Evolutionary conservation across 2,329 filamentous ascomycete genomes (phyloP).

Genomic region (Nigrospora osmanthi): DNA sequence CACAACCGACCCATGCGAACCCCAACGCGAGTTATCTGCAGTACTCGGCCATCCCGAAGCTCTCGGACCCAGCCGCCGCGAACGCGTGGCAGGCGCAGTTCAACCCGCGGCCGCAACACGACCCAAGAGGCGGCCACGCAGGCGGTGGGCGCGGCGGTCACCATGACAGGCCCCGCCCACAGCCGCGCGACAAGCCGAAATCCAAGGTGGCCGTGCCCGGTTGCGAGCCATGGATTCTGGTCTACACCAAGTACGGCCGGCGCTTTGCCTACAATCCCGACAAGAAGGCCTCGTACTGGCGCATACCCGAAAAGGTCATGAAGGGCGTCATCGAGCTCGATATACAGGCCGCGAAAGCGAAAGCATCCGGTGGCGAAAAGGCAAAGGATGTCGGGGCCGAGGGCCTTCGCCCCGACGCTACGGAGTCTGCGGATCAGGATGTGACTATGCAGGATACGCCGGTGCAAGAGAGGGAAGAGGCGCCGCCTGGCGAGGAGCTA

Average conservation of each 20-base stretch:
- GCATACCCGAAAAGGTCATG: conserved; percentile 81
- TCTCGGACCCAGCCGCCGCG: conserved; percentile 48
- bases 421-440: conserved; percentile 9
- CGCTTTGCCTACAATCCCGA: conserved; percentile 84
- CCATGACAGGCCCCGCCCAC: conserved; percentile 49
- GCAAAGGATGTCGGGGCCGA: not conserved
- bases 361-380: conserved; percentile 26
- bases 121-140: conserved; percentile 32
- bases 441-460: conserved; percentile 27
- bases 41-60: conserved; percentile 30
- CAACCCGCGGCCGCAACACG: conserved; percentile 29
- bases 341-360: conserved; percentile 58
- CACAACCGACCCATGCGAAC: conserved; percentile 14
- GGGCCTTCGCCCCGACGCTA: conserved; percentile 8
- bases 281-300: conserved; percentile 90
- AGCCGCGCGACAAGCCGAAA: conserved; percentile 73
- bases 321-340: conserved; percentile 68
- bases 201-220: conserved; percentile 72
- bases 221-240: conserved; percentile 79
- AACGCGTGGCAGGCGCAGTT: conserved; percentile 55
- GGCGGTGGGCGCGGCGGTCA: conserved; percentile 28
- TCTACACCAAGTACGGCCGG: conserved; percentile 85
- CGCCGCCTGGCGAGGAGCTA: conserved; percentile 32
- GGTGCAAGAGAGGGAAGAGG: conserved; percentile 26
- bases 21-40: conserved; percentile 31